phyloP scores from a whole-genome alignment of 352 stramenopile species.

The Pythium oligandrum region DNA sequence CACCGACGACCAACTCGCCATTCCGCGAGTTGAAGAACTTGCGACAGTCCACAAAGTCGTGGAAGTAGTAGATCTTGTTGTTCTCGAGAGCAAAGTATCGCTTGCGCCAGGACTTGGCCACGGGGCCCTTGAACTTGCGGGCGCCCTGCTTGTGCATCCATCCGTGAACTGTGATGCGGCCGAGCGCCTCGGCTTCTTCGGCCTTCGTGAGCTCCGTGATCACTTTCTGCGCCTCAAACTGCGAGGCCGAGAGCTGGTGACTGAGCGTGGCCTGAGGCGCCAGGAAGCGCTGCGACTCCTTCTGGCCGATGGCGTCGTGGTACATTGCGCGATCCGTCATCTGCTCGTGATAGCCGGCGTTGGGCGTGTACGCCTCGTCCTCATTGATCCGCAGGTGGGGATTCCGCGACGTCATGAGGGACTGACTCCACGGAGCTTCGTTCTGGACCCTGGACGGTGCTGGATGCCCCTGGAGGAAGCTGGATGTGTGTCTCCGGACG shows the following conservation, averaged over 20 bases:
- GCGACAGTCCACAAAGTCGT: conserved; percentile 75
- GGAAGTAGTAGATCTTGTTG: conserved; percentile 86
- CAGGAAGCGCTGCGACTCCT: conserved; percentile 7
- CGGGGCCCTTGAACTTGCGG: conserved; percentile 75
- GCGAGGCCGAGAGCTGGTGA: conserved; percentile 4
- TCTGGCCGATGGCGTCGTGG: conserved; percentile 11
- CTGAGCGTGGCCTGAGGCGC: not conserved
- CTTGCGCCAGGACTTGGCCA: conserved; percentile 77
- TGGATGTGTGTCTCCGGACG: too few species aligned
- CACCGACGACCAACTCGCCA: conserved; percentile 65
- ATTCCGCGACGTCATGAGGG: conserved; percentile 7
- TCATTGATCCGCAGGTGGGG: conserved; percentile 9
- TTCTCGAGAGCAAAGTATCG: conserved; percentile 82
- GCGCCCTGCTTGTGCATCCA: conserved; percentile 86
- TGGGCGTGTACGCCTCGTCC: conserved; percentile 18
- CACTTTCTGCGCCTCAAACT: conserved; percentile 38
- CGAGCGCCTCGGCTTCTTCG: conserved; percentile 37
- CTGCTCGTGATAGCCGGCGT: conserved; percentile 6
- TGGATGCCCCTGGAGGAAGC: too few species aligned
- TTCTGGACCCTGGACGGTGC: too few species aligned
- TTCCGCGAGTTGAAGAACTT: conserved; percentile 85
- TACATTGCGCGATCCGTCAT: conserved; percentile 5
- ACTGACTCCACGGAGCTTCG: too few species aligned
- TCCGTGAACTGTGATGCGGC: conserved; percentile 69
- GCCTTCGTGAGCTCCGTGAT: conserved; percentile 69